Percentiles rank a stretch among this genome's conserved stretches.
Evolutionary conservation across 1,139 yeast species (phyloP).

Genomic region (Blastobotrys proliferans): DNA sequence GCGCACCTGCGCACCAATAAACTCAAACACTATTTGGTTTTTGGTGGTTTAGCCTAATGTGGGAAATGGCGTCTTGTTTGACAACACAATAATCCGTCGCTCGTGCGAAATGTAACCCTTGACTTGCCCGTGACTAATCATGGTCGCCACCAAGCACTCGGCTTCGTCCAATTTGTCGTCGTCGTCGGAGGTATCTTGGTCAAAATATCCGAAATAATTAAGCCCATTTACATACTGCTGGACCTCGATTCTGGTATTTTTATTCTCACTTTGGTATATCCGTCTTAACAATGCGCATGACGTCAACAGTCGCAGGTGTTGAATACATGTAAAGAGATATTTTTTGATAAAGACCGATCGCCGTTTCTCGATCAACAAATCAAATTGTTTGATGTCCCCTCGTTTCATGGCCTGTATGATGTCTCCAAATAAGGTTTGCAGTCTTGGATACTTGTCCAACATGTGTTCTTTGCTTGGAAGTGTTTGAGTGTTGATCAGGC

Average conservation of each 20-base stretch:
- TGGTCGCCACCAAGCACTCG: constrained; percentile 68
- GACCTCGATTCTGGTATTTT: constrained; percentile 45
- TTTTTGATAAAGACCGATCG: constrained; percentile 53
- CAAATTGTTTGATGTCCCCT: constrained; percentile 56
- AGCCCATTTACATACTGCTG: constrained; percentile 47
- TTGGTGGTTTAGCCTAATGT: not conserved
- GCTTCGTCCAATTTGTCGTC: constrained; percentile 44
- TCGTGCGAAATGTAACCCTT: constrained; percentile 85
- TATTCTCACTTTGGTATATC: constrained; percentile 39
- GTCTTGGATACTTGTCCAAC: constrained; percentile 45
- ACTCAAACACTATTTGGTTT: no score
- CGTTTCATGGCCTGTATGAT: constrained; percentile 46
- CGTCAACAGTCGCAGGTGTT: constrained; percentile 50
- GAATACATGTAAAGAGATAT: constrained; percentile 61
- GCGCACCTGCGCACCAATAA: no score
- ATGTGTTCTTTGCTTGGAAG: constrained; percentile 40
- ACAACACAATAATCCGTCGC: constrained; percentile 67
- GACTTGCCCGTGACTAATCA: constrained; percentile 58
- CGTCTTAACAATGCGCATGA: constrained; percentile 51
- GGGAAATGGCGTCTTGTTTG: constrained; percentile 75
- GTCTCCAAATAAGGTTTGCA: constrained; percentile 45
- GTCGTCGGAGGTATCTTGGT: constrained; percentile 18
- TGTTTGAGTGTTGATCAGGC: constrained; percentile 32
- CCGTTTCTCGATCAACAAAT: constrained; percentile 41
- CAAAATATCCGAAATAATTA: constrained; percentile 32